Evolutionary conservation across 179 eudicot species (phyloP), one percentile per base, ranked within the genome.

Genomic region (Corrigiola litoralis): DNA sequence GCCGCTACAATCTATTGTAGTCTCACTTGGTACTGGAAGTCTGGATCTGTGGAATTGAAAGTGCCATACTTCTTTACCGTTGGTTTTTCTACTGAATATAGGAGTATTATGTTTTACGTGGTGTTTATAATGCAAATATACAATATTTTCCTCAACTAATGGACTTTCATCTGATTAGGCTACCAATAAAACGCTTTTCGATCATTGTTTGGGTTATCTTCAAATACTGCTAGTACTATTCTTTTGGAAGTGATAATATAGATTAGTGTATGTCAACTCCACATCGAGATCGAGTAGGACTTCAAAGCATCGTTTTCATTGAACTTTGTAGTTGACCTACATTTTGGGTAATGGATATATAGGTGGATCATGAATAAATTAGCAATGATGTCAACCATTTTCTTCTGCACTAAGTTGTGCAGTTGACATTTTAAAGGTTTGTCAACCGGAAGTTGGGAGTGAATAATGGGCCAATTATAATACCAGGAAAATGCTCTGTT

Each of bases 241-340:
- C 21, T 59, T 44, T 57, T 12, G 23, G 21, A 68, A 68, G 40
- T 48, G 78, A 74, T 74, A 74, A 69, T 63, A 58, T 74, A 58
- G 42, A 69, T 5, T 50, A 69, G n/a, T 40, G 17, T 13, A 5
- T 69, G 74, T 69, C 69, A 69, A 69, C 67, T 64, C 62, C 74
- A 69, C 47, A 57, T 50, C 18, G 27, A 25, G 50, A 52, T 53
- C 25, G 31, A 47, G 12, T 40, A 9, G 64, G 49, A 47, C 5
- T 49, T 25, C 51, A 45, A 60, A 49, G 55, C 28, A 14, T 59
- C 49, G 32, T 53, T 46, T 17, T 36, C 31, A 42, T 37, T 61
- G 41, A 46, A 44, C 20, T 31, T 28, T 27, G 10, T 41, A 36
- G 66, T 57, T 74, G 70, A 69, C 66, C 52, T 63, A 2, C 4